Base-by-base conservation (phyloP, 2,329 filamentous ascomycete genomes). In the Polytolypa hystricis region DNA sequence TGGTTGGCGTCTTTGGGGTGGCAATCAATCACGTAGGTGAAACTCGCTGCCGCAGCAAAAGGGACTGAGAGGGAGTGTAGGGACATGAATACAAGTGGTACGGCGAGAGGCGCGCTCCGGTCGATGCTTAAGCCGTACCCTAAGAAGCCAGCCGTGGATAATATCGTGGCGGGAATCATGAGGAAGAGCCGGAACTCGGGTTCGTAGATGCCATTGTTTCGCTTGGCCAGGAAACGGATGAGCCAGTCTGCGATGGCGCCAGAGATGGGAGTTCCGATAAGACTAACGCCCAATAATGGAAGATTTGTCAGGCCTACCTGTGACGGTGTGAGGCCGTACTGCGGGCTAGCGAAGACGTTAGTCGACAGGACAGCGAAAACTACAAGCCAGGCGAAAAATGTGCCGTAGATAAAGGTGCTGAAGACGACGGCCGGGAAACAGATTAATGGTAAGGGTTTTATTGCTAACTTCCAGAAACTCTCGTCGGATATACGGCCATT, bases 1-100 rank as follows among this genome's bases (percentile, higher is more conserved):
- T 62, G 58, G 25, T 60, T 60, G 1, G 58, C 58, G 41, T 61
- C 58, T 7, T 42, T 47, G 2, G 53, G 53, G 38, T 63, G 58
- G 36, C 59, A 62, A 38, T 64, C 60, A 41, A 64, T 60, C 0
- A 64, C 57, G 40, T 63, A 62, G 0, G 58, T 59, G 23, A 64
- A 50, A 34, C 54, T 56, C 2, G 58, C 56, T 4, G 55, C 55
- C 0, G 53, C 55, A 0, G 57, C 58, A 35, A 63, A 64, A 0
- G 58, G 57, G 1, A 61, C 54, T 0, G 54, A 57, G 2, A 61
- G 39, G 0, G 56, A 51, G 31, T 62, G 57, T 5, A 63, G 43
- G 1, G 53, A 50, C 42, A 59, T 55, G 47, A 61, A 62, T 5
- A 52, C 35, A 5, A 62, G 39, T 2, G 55, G 54, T 38, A 47